A percentile compares a stretch with the other conserved stretches of the same genome.
Conservation (phyloP, 1,284 basidiomycete genomes). For the Leccinum cinnamomeum region DNA sequence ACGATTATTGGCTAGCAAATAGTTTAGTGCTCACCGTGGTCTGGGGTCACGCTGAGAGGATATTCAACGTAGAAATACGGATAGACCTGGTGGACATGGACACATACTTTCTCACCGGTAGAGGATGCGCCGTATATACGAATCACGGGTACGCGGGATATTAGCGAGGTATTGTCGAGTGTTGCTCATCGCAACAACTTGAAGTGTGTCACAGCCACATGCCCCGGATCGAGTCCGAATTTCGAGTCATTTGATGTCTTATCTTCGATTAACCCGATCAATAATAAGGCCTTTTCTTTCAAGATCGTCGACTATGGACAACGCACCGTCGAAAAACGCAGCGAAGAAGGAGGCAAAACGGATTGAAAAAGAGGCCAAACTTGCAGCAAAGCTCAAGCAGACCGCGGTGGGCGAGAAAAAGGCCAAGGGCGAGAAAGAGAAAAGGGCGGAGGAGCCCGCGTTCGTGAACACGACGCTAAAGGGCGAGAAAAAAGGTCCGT, state of each 20-base stretch:
- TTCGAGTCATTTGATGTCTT: no score
- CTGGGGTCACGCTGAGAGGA: slow-evolving; percentile 53
- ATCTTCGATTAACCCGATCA: no score
- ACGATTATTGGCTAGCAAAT: slow-evolving; percentile 50
- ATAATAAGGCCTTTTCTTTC: not conserved
- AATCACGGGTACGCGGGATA: slow-evolving; percentile 70
- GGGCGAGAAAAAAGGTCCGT: slow-evolving; percentile 86
- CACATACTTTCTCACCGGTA: slow-evolving; percentile 74
- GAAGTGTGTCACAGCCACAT: no score
- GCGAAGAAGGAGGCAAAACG: slow-evolving; percentile 76
- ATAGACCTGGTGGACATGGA: slow-evolving; percentile 89
- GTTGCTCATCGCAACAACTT: no score
- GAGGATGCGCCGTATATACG: slow-evolving; percentile 90
- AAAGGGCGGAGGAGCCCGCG: slow-evolving; percentile 64
- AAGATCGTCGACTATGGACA: not conserved
- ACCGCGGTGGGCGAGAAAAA: slow-evolving; percentile 56
- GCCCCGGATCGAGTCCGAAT: no score
- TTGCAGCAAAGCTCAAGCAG: slow-evolving; percentile 75
- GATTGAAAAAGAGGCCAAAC: slow-evolving; percentile 75
- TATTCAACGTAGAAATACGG: slow-evolving; percentile 81
- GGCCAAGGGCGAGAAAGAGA: slow-evolving; percentile 73
- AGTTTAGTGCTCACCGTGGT: slow-evolving; percentile 38
- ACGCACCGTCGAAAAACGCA: slow-evolving; percentile 17
- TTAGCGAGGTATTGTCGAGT: slow-evolving; percentile 62
- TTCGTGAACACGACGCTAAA: slow-evolving; percentile 87